Percentiles rank a stretch among this genome's conserved stretches.
Evolutionary conservation across 202 grass and related monocot genomes (phyloP).

Genomic region (Miscanthus sacchariflorus): DNA sequence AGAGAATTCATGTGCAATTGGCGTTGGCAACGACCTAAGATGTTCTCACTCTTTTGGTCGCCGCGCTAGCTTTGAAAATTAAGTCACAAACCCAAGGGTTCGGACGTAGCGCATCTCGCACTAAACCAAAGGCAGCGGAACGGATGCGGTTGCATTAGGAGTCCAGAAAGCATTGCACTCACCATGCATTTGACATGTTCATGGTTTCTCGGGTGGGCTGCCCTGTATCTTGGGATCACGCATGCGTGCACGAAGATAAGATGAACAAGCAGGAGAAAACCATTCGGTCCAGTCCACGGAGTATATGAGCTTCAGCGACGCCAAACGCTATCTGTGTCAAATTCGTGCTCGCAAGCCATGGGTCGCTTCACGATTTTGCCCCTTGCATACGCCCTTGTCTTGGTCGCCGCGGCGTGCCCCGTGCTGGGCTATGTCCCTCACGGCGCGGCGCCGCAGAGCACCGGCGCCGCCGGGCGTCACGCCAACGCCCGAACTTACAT

Average conservation of each 20-base stretch:
- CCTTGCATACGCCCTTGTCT: not conserved
- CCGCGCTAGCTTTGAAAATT: too few relatives aligned
- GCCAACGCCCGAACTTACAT: slow-evolving; percentile 46
- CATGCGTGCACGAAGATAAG: slow-evolving; percentile 8
- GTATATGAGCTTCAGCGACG: slow-evolving; percentile 30
- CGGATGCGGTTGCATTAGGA: slow-evolving; percentile 32
- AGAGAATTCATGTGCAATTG: too few relatives aligned
- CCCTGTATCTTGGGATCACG: slow-evolving; percentile 42
- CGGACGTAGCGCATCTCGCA: not conserved
- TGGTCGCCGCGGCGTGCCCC: slow-evolving; percentile 1
- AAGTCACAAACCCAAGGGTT: not conserved
- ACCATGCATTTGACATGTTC: slow-evolving; percentile 35
- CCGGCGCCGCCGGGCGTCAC: not conserved
- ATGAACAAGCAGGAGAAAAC: not conserved
- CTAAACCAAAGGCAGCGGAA: slow-evolving; percentile 4
- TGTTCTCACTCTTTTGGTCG: too few relatives aligned
- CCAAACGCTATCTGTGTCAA: not conserved
- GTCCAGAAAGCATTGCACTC: slow-evolving; percentile 8
- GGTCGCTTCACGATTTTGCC: not conserved
- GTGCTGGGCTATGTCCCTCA: slow-evolving; percentile 25
- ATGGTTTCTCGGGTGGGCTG: slow-evolving; percentile 15
- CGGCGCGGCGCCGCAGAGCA: not conserved
- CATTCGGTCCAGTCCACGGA: not conserved
- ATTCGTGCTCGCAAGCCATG: slow-evolving; percentile 27
- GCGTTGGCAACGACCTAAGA: too few relatives aligned